Evolutionary conservation across 345 rosid species (phyloP), one percentile per base, ranked within the genome.

Genomic region (Pugionium cornutum): DNA sequence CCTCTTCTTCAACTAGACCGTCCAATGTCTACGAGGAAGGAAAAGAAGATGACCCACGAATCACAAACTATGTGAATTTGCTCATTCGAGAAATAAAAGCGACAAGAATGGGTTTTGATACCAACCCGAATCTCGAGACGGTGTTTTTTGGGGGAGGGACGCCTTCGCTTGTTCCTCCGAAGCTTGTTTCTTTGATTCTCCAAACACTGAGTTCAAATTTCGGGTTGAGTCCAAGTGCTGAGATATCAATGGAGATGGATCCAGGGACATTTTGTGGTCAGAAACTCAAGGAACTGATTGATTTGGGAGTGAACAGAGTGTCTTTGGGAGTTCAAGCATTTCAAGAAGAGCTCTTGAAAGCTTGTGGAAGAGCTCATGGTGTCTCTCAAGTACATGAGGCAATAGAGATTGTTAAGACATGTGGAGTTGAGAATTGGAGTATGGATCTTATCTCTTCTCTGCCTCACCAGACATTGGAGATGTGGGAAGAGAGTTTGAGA

Each of bases 221-320:
- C 53, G 97, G 97, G 69, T 53, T 88, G 76, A 73, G 70, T 64
- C 58, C 65, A 5, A 81, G 72, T 66, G 92, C 79, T 25, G 99
- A 94, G 79, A 77, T 94, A 78, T 86, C 99, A 0, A 88, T 88
- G 91, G 97, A 94, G 80, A 86, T 94, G 99, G 96, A 88, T 73
- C 97, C 99, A 1, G 97, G 96, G 2, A 94, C 97, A 26, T 94
- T 94, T 48, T 82, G 78, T 73, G 86, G 62, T 66, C 62, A 42
- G 77, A 86, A 85, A 55, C 61, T 90, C 60, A 67, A 75, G 57
- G 85, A 77, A 36, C 62, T 94, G 58, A 69, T 83, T 76, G 81
- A 53, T n/a, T 51, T 85, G 79, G 95, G 97, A n/a, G 89, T 94
- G 74, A 94, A 94, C 46, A 86, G 99, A 75, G 96, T 90, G 64